Percentiles rank a stretch among this genome's conserved stretches.
Evolutionary conservation across 768 basidiomycete species (phyloP).

Genomic region (Pholiota molesta): DNA sequence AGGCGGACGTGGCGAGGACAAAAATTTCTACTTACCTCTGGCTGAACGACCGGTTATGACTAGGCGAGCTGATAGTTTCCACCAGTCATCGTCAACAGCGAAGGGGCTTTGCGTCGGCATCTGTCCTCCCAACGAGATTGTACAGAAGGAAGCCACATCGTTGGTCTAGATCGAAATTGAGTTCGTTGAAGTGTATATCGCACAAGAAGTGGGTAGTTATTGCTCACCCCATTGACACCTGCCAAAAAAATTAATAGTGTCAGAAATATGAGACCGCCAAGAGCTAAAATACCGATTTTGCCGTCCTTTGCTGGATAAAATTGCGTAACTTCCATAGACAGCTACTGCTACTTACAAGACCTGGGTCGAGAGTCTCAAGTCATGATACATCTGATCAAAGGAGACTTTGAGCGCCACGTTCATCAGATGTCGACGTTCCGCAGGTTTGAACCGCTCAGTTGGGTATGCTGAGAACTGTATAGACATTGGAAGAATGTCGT

Average conservation of each 20-base stretch:
- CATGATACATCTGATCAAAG: too few relatives aligned
- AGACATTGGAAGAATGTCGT: too few relatives aligned
- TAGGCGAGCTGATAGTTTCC: conserved; percentile 40
- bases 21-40: conserved; percentile 35
- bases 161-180: conserved; percentile 38
- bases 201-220: too few relatives aligned
- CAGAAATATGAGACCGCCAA: conserved; percentile 39
- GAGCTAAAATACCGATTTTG: conserved; percentile 54
- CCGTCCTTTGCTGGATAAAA: conserved; percentile 56
- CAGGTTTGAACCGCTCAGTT: conserved; percentile 33
- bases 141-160: conserved; percentile 33
- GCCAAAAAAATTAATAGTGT: too few relatives aligned
- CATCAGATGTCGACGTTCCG: conserved; percentile 38
- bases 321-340: conserved; percentile 24
- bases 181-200: conserved; percentile 27
- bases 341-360: too few relatives aligned
- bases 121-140: conserved; percentile 51
- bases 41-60: conserved; percentile 58
- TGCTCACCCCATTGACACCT: conserved; percentile 52
- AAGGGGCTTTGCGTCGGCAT: conserved; percentile 45
- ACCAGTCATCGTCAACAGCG: conserved; percentile 47
- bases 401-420: conserved; percentile 47
- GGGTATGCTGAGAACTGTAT: too few relatives aligned
- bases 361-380: too few relatives aligned
- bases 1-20: neutral